Conservation (phyloP, 352 stramenopile genomes). For the Phytophthora sp. region DNA sequence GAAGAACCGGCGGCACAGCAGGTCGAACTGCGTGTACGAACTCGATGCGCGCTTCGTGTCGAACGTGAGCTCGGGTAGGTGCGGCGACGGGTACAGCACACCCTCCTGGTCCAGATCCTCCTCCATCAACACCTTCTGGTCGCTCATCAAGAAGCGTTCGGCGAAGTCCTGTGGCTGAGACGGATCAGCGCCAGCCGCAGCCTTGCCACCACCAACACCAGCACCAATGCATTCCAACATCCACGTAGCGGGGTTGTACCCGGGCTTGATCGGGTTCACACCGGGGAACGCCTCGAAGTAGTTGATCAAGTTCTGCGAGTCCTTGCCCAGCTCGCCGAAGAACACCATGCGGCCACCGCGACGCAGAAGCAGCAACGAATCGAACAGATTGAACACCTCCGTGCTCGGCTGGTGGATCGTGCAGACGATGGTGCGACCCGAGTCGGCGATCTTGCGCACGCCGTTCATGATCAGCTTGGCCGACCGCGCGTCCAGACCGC, state of each 20-base stretch:
- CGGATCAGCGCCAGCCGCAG: conserved; percentile 22
- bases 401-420: too few relatives aligned
- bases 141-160: conserved; percentile 39
- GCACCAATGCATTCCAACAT: conserved; percentile 38
- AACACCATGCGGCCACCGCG: conserved; percentile 34
- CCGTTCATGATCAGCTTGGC: too few relatives aligned
- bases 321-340: conserved; percentile 46
- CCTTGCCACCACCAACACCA: conserved; percentile 38
- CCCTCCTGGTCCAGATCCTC: conserved; percentile 52
- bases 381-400: conserved; percentile 34
- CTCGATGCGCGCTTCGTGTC: conserved; percentile 46
- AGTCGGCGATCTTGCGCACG: too few relatives aligned
- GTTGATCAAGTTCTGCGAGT: conserved; percentile 51
- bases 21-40: conserved; percentile 30
- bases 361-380: conserved; percentile 33
- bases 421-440: too few relatives aligned
- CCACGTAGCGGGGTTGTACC: conserved; percentile 57
- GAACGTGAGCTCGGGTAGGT: conserved; percentile 48
- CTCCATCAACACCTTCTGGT: conserved; percentile 45
- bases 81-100: conserved; percentile 39
- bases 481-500: too few relatives aligned
- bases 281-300: conserved; percentile 74
- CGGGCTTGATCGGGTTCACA: conserved; percentile 52
- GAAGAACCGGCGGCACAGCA: conserved; percentile 34
- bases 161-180: conserved; percentile 31